Base-by-base conservation (phyloP, 176 grass and related monocot genomes). In the Raddia distichophylla region DNA sequence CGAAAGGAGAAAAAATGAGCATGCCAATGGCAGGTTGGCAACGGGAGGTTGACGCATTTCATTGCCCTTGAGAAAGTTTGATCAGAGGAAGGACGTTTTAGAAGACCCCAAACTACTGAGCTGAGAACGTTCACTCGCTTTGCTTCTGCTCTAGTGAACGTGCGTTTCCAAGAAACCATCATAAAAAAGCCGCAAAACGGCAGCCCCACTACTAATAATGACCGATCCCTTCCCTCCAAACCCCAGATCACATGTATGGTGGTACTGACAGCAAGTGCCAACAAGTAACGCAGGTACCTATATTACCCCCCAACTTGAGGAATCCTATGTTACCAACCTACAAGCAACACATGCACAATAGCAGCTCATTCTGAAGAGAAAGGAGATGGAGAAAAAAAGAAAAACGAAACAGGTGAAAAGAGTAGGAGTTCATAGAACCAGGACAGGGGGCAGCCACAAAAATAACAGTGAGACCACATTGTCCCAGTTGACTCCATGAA, bases 401-500 rank as follows among this genome's bases (percentile, higher is more conserved):
- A 56, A 2, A 58, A 9, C 12, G 14, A 9, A 8, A 19, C 46
- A 52, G 19, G 50, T 52, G 8, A 59, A 10, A n/a, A 17, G 18
- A 16, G 37, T 70, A 77, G 64, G 37, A 82, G 56, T 19, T 20
- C 34, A 42, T 37, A 51, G 43, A 80, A 80, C 5, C 51, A 27
- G 50, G 59, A 65, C 45, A 75, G 20, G 60, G 15, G 58, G 0
- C 18, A 55, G 56, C 22, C 71, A 76, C 73, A 53, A 73, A 85
- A 85, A 81, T 40, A 58, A 15, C 19, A 42, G 54, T 27, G 27
- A 65, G 76, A 70, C 40, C 16, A 7, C 56, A 16, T 64, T 64
- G 72, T 67, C 60, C 34, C 51, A 62, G 83, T 83, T 86, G 83
- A 90, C 88, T 68, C 83, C 68, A 35, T 22, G 76, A 61, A 44